Evolutionary conservation across 345 rosid species (phyloP), one percentile per base, ranked within the genome.

Genomic region (Camelina neglecta): DNA sequence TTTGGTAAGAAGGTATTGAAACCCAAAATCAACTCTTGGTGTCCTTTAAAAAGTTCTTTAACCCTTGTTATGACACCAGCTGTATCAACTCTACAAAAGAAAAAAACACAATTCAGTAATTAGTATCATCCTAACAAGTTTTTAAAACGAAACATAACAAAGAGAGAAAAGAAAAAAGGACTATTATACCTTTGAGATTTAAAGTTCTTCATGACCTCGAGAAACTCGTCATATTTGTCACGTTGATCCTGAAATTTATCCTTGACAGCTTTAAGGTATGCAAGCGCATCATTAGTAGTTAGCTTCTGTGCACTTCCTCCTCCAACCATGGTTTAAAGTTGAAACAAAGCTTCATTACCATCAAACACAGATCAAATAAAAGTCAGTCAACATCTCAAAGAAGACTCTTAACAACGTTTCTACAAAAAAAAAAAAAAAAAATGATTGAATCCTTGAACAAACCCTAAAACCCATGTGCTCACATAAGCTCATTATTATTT

Each of bases 1-100:
- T 90, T 90, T 2, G 98, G 98, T 75, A 93, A 83, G 84, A 93
- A 93, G 76, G 97, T 86, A 80, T 93, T 93, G 75, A 93, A 93
- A 47, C 98, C 98, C 83, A 86, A 87, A 23, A 93, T 93, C 56
- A 93, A 80, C 75, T 89, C 89, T 67, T 82, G 81, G 71, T 93
- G 89, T 49, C 97, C 98, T 79, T 91, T 89, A 68, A 93, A 93
- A 53, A 93, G 86, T 31, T 93, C 90, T 76, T 93, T 93, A 42
- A 93, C 98, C 81, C 89, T 89, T 54, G 79, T 85, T 73, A 91
- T 91, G 42, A 93, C 97, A 81, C 97, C 98, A 42, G 86, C 81
- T 5, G 98, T 93, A 81, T 93, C 96, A 72, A 87, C 81, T 81
- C 98, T 93, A 76, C 57, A 75, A 47, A 21, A 35, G 9, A 35